Evolutionary conservation across 2,329 filamentous ascomycete species (phyloP), one percentile per base, ranked within the genome.

Genomic region (Biscogniauxia marginata): DNA sequence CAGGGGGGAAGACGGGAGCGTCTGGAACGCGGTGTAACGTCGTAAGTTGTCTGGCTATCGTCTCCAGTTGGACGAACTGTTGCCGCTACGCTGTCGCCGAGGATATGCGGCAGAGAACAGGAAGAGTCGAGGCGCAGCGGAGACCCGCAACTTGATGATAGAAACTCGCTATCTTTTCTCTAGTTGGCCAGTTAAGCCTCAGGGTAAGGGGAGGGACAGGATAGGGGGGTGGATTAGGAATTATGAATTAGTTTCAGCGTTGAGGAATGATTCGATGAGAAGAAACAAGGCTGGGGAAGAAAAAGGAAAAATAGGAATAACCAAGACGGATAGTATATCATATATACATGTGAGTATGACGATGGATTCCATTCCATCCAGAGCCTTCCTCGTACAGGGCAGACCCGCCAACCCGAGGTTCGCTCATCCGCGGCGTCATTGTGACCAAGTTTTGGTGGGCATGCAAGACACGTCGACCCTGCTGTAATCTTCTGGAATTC

Each of bases 381-480:
- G 13, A 39, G 13, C n/a, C 30, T 39, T 16, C 7, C 11, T n/a
- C 30, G 30, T 16, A 39, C 30, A 39, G 30, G 30, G n/a, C 5
- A 16, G 30, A 39, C 30, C 30, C 30, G 30, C 30, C 13, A 39
- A 39, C 30, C 30, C 30, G 11, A 39, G 30, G 5, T 9, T 39
- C 30, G 30, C n/a, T 39, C 30, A 39, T 16, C 30, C 30, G 30
- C 13, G 30, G 30, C 30, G 6, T 39, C 30, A 39, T 9, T 39
- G 30, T 39, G 30, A 39, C 30, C 30, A 39, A 39, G n/a, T 53
- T 49, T 45, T 43, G 49, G 50, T 39, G 46, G 49, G 30, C 25
- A 23, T 53, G 34, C 30, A 50, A 22, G 44, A 46, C 44, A 46
- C 18, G 18, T 46, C 11, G 20, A 20, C 44, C 44, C 11, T 9